A percentile compares a stretch with the other conserved stretches of the same genome.
These are phyloP conservation scores for Marasmius tenuissimus DNA, from an alignment of 1,284 basidiomycete genomes.

Conservation along the genomic window DNA sequence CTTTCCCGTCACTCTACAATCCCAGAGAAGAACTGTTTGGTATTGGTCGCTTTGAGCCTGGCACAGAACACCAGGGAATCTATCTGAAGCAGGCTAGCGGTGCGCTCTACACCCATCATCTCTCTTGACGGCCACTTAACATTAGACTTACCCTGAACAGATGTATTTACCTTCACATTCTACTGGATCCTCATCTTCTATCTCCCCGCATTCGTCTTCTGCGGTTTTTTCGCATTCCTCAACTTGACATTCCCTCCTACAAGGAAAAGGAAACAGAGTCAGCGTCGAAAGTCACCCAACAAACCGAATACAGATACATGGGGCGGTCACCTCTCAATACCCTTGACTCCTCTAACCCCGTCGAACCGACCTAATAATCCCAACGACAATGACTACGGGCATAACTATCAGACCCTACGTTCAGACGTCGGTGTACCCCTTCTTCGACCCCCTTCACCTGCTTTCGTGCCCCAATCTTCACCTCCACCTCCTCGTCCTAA, in stretches of 20 bases:
- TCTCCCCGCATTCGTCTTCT: conserved; percentile 66
- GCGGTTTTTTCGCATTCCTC: conserved; percentile 69
- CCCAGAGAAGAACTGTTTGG: conserved; percentile 49
- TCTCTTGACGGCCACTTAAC: neutral
- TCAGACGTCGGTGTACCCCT: conserved; percentile 6
- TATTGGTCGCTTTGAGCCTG: conserved; percentile 38
- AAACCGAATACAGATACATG: neutral
- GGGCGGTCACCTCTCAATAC: neutral
- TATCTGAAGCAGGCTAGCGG: conserved; percentile 48
- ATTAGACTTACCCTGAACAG: conserved; percentile 34
- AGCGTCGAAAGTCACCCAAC: neutral
- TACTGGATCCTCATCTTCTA: conserved; percentile 84
- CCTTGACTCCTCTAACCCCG: neutral
- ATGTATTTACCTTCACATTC: conserved; percentile 80
- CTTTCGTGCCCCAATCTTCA: neutral
- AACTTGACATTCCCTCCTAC: conserved; percentile 61
- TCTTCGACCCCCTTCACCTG: neutral
- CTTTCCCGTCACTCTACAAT: conserved; percentile 60
- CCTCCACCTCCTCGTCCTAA: conserved; percentile 1
- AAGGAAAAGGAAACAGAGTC: neutral
- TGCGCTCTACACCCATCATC: conserved; percentile 15
- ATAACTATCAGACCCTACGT: conserved; percentile 11
- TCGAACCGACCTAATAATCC: neutral
- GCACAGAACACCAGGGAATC: conserved; percentile 38
- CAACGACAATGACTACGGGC: neutral